These are phyloP conservation scores for Aspergillus heteromorphus DNA, from an alignment of 495 filamentous ascomycete species.

Conservation along the genomic window DNA sequence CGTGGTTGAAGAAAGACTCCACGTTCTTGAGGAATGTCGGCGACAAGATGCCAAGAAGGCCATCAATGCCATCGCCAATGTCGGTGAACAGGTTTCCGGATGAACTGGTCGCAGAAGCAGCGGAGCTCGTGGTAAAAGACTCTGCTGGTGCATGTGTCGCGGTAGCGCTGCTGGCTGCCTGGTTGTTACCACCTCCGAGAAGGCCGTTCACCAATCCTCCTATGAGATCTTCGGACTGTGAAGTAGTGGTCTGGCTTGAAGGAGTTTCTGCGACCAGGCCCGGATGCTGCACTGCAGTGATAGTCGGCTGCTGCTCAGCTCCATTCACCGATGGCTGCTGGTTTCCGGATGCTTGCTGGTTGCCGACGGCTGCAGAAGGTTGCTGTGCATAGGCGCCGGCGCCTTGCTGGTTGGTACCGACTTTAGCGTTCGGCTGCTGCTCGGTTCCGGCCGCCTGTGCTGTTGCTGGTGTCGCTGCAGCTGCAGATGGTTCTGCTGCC, in stretches of 20 bases:
- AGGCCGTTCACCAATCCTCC: background rate
- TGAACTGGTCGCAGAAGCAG: background rate
- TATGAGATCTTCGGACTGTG: background rate
- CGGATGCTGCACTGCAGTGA: background rate
- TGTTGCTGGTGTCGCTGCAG: constrained; percentile 5
- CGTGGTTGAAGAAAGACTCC: constrained; percentile 42
- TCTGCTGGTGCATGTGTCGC: background rate
- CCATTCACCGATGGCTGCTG: constrained; percentile 1
- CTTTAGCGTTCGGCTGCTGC: constrained; percentile 4
- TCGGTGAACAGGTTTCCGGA: constrained; percentile 27
- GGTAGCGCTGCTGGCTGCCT: background rate
- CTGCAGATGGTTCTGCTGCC: constrained; percentile 1
- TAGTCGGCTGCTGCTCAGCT: background rate
- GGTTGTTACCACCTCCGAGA: background rate
- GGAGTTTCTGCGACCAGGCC: background rate
- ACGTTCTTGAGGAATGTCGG: constrained; percentile 35
- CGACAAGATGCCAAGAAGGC: constrained; percentile 37
- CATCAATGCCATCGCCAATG: constrained; percentile 34
- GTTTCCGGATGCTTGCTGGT: constrained; percentile 1
- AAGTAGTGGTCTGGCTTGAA: background rate
- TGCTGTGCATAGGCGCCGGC: background rate
- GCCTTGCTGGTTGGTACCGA: constrained; percentile 5
- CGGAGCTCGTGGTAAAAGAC: background rate
- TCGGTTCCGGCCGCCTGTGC: constrained; percentile 6
- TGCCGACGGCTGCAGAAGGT: background rate